Evolutionary conservation across 2,329 filamentous ascomycete species (phyloP), one percentile per base, ranked within the genome.

Genomic region (Pseudogymnoascus sp.): DNA sequence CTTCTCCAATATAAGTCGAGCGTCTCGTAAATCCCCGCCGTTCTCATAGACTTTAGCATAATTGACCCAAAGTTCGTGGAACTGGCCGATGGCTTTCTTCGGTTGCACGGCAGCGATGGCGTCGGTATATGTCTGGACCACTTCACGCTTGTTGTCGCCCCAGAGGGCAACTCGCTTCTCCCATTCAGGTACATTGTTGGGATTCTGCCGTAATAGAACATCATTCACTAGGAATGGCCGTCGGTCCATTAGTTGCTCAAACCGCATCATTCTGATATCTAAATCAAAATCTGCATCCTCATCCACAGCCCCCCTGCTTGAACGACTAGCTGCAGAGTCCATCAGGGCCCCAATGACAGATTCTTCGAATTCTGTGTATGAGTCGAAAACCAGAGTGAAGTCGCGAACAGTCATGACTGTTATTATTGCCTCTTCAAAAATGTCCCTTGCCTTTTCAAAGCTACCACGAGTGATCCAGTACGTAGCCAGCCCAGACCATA

Each of bases 381-480:
- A 90, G 74, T 99, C 94, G 69, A 99, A 99, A 51, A 97, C 88
- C 62, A 97, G 84, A 0, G 92, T 95, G 72, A 99, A 99, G 76
- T 99, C 94, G 62, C 94, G 88, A 48, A 99, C 92, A 2, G 94
- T 99, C 93, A 97, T 97, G 66, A 97, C 95, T 1, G 93, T 97
- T 9, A 91, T 96, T 67, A 97, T 91, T 48, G 91, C 95, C 75
- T 97, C 92, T 75, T 99, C 94, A 67, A 96, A 97, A 3, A 95
- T 82, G 74, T 99, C 94, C 66, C 95, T 82, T 12, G 94, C 92
- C 65, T 88, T 88, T 76, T 97, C 95, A 71, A 97, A 97, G 71
- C 89, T 92, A 48, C 92, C 92, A 72, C 87, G 87, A 63, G 91
- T 91, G 72, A 95, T 96, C 91, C 93, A 97, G 76, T 97, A 99